Conservation (phyloP, 768 basidiomycete species). For the Aureoboletus auriporus region DNA sequence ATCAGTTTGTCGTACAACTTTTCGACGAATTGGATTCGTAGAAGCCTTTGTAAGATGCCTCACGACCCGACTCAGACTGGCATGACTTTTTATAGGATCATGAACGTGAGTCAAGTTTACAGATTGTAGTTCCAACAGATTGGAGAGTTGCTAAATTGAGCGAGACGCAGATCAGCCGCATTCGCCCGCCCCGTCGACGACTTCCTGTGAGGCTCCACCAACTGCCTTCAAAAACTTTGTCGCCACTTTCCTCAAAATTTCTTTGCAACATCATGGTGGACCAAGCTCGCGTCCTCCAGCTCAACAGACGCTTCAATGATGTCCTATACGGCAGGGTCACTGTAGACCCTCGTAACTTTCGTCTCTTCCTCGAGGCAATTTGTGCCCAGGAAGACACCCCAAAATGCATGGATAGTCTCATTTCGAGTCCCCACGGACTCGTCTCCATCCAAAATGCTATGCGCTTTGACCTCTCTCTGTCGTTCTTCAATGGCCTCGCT, state of each 20-base stretch:
- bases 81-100: background rate
- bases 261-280: too few relatives aligned
- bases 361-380: conserved; percentile 45
- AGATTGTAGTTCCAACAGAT: background rate
- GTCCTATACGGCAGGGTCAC: conserved; percentile 29
- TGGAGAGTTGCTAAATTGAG: conserved; percentile 4
- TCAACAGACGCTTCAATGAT: conserved; percentile 34
- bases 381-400: conserved; percentile 38
- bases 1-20: background rate
- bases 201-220: conserved; percentile 2
- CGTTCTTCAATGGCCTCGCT: conserved; percentile 43
- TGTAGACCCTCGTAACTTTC: conserved; percentile 20
- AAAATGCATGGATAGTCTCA: conserved; percentile 36
- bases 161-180: too few relatives aligned
- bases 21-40: too few relatives aligned
- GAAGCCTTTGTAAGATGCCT: too few relatives aligned
- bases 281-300: conserved; percentile 17
- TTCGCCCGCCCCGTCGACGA: too few relatives aligned
- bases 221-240: background rate
- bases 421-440: conserved; percentile 34
- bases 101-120: background rate
- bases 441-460: conserved; percentile 40
- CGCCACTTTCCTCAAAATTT: background rate
- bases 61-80: too few relatives aligned
- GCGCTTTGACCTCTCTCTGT: conserved; percentile 34